These are phyloP conservation scores for Melastoma malabathricum DNA, from an alignment of 345 rosid genomes.

Conservation along the genomic window DNA sequence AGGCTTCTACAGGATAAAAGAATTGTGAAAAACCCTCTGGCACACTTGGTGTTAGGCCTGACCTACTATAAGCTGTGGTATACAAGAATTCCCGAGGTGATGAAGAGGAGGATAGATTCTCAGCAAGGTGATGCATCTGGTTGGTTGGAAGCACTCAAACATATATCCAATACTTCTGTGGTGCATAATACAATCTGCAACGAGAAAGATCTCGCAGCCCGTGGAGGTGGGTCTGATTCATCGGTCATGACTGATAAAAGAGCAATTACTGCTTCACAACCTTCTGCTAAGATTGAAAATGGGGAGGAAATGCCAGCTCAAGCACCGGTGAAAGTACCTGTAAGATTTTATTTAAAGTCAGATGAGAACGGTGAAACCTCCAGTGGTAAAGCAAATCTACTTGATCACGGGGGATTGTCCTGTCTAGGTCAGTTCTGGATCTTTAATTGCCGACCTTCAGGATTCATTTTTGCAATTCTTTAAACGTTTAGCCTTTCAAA, in stretches of 20 bases:
- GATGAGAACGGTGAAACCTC: too few species aligned
- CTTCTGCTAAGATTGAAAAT: conserved; percentile 19
- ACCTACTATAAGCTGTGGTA: conserved; percentile 52
- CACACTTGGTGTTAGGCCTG: conserved; percentile 45
- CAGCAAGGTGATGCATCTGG: conserved; percentile 10
- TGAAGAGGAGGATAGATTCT: conserved; percentile 25
- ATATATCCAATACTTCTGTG: conserved; percentile 17
- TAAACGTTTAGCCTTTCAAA: too few species aligned
- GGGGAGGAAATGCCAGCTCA: conserved; percentile 1
- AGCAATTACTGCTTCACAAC: conserved; percentile 3
- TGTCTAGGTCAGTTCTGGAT: too few species aligned
- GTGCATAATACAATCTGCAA: conserved; percentile 16
- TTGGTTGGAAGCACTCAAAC: conserved; percentile 18
- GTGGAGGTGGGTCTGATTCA: conserved; percentile 29
- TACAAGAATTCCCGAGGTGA: conserved; percentile 23
- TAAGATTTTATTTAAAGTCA: too few species aligned
- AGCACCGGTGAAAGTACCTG: too few species aligned
- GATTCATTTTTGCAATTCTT: too few species aligned
- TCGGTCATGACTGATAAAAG: conserved; percentile 54
- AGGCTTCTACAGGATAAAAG: conserved; percentile 45
- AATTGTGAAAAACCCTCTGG: conserved; percentile 32
- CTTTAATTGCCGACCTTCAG: too few species aligned
- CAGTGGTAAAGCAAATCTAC: too few species aligned
- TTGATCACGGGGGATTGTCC: too few species aligned
- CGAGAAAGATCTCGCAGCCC: conserved; percentile 19